These are phyloP conservation scores for Fusarium sp. DNA, from an alignment of 2,329 filamentous ascomycete genomes.

Conservation along the genomic window DNA sequence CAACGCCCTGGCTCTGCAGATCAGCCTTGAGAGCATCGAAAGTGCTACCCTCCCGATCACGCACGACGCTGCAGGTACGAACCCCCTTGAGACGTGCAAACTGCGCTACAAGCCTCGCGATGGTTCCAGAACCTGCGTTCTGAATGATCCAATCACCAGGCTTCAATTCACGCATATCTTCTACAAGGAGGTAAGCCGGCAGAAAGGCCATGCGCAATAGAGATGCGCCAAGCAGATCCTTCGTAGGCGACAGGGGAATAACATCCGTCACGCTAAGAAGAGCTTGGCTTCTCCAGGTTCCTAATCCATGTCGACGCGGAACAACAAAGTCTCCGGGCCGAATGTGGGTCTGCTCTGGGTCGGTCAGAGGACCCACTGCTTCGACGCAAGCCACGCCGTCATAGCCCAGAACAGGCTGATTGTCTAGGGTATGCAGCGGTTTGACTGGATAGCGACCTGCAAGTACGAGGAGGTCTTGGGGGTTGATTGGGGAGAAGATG, in stretches of 20 bases:
- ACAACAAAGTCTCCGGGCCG: conserved; percentile 8
- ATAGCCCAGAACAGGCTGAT: conserved; percentile 5
- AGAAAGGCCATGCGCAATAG: conserved; percentile 12
- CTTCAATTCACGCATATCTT: conserved; percentile 11
- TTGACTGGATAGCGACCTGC: conserved; percentile 25
- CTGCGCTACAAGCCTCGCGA: conserved; percentile 16
- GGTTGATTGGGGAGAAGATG: conserved; percentile 20
- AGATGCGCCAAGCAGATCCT: conserved; percentile 2
- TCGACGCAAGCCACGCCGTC: conserved; percentile 19
- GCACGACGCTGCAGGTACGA: conserved; percentile 14
- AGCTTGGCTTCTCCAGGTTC: conserved; percentile 14
- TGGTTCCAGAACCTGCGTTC: conserved; percentile 13
- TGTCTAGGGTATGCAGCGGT: conserved; percentile 7
- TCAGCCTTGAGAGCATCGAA: neutral
- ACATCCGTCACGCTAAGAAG: conserved; percentile 4
- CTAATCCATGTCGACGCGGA: conserved; percentile 15
- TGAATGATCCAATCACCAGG: conserved; percentile 28
- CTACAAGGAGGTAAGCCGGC: conserved; percentile 22
- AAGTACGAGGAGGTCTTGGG: conserved; percentile 20
- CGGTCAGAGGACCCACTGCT: neutral
- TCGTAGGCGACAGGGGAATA: neutral
- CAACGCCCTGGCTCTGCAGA: neutral
- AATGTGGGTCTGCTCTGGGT: neutral
- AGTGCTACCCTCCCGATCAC: neutral
- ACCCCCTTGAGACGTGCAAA: conserved; percentile 22